Percentiles rank a stretch among this genome's conserved stretches.
Conservation (phyloP, 176 grass and related monocot genomes). For the Aegilops longissima region DNA sequence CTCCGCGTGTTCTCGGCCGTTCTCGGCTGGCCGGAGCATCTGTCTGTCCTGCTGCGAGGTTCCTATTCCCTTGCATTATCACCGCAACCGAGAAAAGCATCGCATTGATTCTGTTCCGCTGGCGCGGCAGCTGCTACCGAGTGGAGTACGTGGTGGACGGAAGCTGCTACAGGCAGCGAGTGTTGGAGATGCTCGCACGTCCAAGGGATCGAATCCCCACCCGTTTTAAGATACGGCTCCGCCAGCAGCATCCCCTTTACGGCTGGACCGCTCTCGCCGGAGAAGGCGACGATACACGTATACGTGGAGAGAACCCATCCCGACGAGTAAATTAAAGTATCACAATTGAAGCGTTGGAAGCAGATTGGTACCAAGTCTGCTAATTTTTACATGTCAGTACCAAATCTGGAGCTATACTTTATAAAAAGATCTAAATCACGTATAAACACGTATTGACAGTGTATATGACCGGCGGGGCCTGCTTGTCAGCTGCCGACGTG, state of each 20-base stretch:
- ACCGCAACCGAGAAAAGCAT: no score
- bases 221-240: background rate
- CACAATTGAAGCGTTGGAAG: no score
- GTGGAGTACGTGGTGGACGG: background rate
- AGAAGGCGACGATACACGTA: background rate
- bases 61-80: background rate
- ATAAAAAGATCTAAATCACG: no score
- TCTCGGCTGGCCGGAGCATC: background rate
- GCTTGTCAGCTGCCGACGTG: no score
- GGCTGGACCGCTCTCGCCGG: background rate
- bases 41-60: background rate
- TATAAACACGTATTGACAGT: no score
- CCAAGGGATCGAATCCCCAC: background rate
- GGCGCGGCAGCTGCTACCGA: background rate
- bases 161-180: background rate
- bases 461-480: no score
- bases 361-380: no score
- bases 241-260: background rate
- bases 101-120: background rate
- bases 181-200: background rate
- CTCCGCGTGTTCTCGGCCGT: background rate
- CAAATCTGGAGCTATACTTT: no score
- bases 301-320: background rate
- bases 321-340: no score
- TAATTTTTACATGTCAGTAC: no score